Percentiles rank a stretch among this genome's conserved stretches.
Conservation (phyloP, 495 filamentous ascomycete species). For the Durotheca rogersii region DNA sequence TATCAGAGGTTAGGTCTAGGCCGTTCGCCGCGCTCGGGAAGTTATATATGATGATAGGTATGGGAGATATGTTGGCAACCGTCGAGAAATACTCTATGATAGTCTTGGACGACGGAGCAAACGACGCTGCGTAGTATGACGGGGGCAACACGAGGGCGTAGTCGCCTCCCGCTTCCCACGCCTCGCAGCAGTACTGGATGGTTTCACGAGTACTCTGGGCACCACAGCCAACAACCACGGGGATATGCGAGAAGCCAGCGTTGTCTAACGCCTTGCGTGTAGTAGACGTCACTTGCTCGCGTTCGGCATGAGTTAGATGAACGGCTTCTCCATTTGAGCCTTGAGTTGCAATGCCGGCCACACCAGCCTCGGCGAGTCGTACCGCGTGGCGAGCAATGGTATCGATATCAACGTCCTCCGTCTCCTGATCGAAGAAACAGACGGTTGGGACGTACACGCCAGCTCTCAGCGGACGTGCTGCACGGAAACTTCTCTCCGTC, state of each 20-base stretch:
- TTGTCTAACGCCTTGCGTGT: constrained; percentile 76
- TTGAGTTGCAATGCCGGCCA: constrained; percentile 79
- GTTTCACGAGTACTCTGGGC: constrained; percentile 84
- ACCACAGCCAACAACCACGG: constrained; percentile 85
- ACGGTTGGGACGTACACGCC: constrained; percentile 86
- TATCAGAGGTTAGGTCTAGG: constrained; percentile 78
- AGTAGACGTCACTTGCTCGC: constrained; percentile 69
- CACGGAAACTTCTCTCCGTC: constrained; percentile 44
- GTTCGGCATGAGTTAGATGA: constrained; percentile 72
- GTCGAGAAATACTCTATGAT: constrained; percentile 69
- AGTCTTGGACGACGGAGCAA: constrained; percentile 60
- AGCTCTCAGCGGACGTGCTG: constrained; percentile 63
- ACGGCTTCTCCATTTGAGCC: constrained; percentile 92
- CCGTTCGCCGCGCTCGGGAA: constrained; percentile 83
- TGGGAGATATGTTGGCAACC: constrained; percentile 66
- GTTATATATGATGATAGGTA: constrained; percentile 82
- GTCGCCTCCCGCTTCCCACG: constrained; percentile 76
- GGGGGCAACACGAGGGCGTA: constrained; percentile 87
- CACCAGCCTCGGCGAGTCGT: constrained; percentile 77
- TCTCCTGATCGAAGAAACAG: constrained; percentile 79
- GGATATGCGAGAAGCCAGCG: constrained; percentile 69
- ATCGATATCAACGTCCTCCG: constrained; percentile 72
- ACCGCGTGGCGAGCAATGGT: constrained; percentile 75
- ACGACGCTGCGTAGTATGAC: constrained; percentile 75
- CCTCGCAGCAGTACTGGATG: constrained; percentile 76